Evolutionary conservation across 495 filamentous ascomycete species (phyloP).

Genomic region (Tetracladium marchalianum): DNA sequence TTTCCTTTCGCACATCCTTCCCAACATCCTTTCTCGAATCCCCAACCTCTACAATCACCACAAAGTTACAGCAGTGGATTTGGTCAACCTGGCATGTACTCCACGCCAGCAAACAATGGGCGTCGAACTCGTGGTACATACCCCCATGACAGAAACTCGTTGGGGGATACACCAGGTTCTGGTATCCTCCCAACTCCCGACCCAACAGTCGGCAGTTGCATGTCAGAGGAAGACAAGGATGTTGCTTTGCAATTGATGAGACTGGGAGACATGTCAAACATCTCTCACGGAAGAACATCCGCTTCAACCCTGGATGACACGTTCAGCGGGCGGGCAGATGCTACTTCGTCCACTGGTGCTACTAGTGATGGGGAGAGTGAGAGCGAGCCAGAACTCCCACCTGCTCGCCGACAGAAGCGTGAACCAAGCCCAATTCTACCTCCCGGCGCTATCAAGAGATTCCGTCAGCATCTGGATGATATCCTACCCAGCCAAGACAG

Average conservation of each 20-base stretch:
- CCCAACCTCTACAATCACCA: constrained; percentile 65
- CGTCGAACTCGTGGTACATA: constrained; percentile 57
- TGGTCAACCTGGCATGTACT: constrained; percentile 33
- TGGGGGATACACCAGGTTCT: constrained; percentile 26
- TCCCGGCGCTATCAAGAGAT: constrained; percentile 37
- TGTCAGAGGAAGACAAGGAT: constrained; percentile 97
- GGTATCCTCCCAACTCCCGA: constrained; percentile 86
- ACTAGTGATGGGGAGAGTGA: constrained; percentile 72
- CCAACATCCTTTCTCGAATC: constrained; percentile 64
- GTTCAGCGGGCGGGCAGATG: constrained; percentile 78
- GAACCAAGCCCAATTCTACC: constrained; percentile 46
- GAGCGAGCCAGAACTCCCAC: constrained; percentile 59
- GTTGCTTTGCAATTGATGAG: constrained; percentile 94
- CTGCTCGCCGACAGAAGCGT: constrained; percentile 49
- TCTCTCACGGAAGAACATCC: constrained; percentile 81
- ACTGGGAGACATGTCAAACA: constrained; percentile 82
- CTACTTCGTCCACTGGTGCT: constrained; percentile 72
- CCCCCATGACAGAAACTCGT: constrained; percentile 26
- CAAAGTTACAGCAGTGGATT: constrained; percentile 56
- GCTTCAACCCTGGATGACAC: constrained; percentile 91
- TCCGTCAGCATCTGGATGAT: constrained; percentile 48
- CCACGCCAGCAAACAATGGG: constrained; percentile 47
- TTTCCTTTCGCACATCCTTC: constrained; percentile 61
- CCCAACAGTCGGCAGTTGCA: constrained; percentile 85
- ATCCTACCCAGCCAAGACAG: constrained; percentile 59